Base-by-base conservation (phyloP, 495 filamentous ascomycete genomes). In the Neurospora sp. region DNA sequence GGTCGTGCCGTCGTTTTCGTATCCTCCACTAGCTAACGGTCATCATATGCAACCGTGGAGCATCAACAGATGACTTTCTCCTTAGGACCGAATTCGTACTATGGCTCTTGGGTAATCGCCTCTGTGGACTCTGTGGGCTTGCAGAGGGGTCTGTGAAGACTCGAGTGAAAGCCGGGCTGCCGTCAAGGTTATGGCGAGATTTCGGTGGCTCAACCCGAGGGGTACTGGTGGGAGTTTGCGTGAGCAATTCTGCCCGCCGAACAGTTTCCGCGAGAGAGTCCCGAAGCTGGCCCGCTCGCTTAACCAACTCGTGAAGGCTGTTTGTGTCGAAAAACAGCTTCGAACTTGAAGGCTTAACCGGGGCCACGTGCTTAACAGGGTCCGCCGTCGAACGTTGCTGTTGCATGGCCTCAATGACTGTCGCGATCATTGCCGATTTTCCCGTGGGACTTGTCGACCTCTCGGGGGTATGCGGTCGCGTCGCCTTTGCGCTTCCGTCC, bases 311-410 rank as follows among this genome's bases (percentile, higher is more conserved):
- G 73, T 91, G 90, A 27, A 98, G 88, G 73, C 93, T 96, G 40
- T 91, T 93, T 11, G 94, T 97, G 78, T 97, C 94, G 76, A 98
- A 98, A 16, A 93, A 92, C 40, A 97, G 89, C 80, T 96, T 96
- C 74, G 91, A 91, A 59, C 89, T 82, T 12, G 89, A 81, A 20
- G 86, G 80, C 66, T 83, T 81, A 10, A 84, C 80, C 70, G 46
- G 86, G 73, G 62, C 73, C 5, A 71, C 70, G 72, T 82, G 80
- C 14, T 87, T 85, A 76, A 88, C 85, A 10, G 87, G 82, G 16
- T 75, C 72, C 3, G 85, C 80, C 20, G 83, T 84, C 0, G 80
- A 75, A 3, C 80, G 88, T 76, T 90, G 88, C 74, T 92, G 88
- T 80, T 94, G 90, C 81, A 98, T 91, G 39, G 90, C 89, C 81